Conservation (phyloP, 345 rosid genomes). For the Raphanus raphanistrum region DNA sequence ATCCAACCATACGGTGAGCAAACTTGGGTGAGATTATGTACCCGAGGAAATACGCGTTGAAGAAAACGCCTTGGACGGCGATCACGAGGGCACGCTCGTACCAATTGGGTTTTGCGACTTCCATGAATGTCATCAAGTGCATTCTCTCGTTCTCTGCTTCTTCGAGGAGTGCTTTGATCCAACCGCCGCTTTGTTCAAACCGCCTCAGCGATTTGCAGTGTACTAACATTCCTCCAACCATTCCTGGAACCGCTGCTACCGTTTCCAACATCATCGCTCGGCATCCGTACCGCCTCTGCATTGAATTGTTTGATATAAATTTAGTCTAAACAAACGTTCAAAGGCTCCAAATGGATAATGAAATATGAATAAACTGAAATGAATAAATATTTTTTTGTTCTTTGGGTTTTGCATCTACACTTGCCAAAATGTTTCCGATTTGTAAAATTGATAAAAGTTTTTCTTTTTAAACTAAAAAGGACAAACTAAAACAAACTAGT, state of each 20-base stretch:
- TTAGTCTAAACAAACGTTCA: not conserved
- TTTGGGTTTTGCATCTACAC: not conserved
- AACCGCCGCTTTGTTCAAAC: constrained; percentile 79
- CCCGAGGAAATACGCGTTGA: constrained; percentile 73
- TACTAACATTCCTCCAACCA: constrained; percentile 74
- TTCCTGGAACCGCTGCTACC: constrained; percentile 81
- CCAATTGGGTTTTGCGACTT: constrained; percentile 66
- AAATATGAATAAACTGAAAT: not conserved
- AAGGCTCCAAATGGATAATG: not conserved
- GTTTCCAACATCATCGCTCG: constrained; percentile 88
- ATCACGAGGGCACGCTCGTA: constrained; percentile 71
- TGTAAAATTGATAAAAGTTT: not conserved
- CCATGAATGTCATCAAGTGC: constrained; percentile 94
- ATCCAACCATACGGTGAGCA: constrained; percentile 77
- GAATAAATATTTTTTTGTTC: not conserved
- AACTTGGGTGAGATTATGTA: constrained; percentile 72
- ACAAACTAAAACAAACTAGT: not conserved
- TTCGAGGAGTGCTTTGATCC: constrained; percentile 74
- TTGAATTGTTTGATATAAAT: not conserved
- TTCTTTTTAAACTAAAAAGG: not conserved
- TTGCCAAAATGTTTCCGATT: not conserved
- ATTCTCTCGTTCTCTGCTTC: constrained; percentile 89
- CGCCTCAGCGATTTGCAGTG: constrained; percentile 68
- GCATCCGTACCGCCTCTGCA: constrained; percentile 67
- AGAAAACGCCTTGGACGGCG: constrained; percentile 68